These are phyloP conservation scores for Ustilago shanxiensis DNA, from an alignment of 1,284 basidiomycete species.

Conservation along the genomic window DNA sequence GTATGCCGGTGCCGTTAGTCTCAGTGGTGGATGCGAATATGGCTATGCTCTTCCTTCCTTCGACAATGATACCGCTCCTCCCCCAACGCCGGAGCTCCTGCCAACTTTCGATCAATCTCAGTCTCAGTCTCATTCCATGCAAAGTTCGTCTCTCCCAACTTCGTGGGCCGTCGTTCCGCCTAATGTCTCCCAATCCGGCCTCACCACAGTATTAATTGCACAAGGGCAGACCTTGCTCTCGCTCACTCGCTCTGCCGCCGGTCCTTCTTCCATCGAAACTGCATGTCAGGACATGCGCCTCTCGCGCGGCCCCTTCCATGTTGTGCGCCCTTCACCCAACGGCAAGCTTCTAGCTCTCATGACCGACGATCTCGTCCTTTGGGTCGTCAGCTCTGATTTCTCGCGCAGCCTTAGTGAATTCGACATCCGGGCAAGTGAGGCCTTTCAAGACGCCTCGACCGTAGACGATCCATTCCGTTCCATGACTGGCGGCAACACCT, in stretches of 20 bases:
- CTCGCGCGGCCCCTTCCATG: conserved; percentile 86
- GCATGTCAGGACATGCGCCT: conserved; percentile 74
- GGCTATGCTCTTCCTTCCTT: conserved; percentile 40
- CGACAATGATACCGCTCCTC: conserved; percentile 30
- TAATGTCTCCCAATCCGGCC: conserved; percentile 33
- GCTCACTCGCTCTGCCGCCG: conserved; percentile 43
- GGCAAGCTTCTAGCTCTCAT: conserved; percentile 91
- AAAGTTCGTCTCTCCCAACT: conserved; percentile 15
- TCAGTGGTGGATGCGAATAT: conserved; percentile 37
- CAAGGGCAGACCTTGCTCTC: conserved; percentile 44
- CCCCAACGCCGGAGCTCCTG: conserved; percentile 29
- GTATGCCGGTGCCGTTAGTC: conserved; percentile 28
- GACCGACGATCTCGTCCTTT: conserved; percentile 80
- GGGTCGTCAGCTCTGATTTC: conserved; percentile 94
- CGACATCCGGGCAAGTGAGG: conserved; percentile 67
- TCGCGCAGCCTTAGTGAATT: conserved; percentile 89
- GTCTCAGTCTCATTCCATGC: neutral
- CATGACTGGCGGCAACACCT: neutral
- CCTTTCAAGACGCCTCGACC: conserved; percentile 40
- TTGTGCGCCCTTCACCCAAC: conserved; percentile 89
- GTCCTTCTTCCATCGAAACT: conserved; percentile 45
- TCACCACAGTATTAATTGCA: conserved; percentile 44
- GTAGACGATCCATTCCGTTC: conserved; percentile 42
- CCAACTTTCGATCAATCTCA: conserved; percentile 27
- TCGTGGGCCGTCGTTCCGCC: conserved; percentile 55